Conservation (phyloP, 2,329 filamentous ascomycete genomes). For the Fusarium subglutinans region DNA sequence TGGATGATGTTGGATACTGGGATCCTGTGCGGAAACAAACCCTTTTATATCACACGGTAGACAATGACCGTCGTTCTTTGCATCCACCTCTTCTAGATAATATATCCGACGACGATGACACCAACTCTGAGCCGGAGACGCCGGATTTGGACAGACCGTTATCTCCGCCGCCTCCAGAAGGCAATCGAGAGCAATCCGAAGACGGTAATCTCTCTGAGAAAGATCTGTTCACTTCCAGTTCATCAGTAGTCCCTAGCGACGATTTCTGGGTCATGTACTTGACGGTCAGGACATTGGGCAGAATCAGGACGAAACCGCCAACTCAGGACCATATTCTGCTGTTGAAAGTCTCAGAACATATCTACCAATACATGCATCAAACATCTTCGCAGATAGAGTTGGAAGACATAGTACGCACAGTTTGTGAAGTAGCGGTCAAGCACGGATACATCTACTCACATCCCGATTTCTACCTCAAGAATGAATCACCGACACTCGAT, state of each 20-base stretch:
- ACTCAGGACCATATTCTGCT: neutral
- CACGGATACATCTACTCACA: neutral
- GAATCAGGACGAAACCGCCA: neutral
- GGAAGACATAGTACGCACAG: neutral
- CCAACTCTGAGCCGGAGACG: neutral
- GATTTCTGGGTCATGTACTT: neutral
- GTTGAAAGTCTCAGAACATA: neutral
- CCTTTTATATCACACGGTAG: neutral
- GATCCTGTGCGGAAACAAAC: neutral
- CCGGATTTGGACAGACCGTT: neutral
- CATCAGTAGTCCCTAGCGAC: neutral
- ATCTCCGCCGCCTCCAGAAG: neutral
- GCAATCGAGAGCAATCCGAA: neutral
- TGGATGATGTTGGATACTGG: neutral
- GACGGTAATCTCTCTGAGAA: rapidly evolving
- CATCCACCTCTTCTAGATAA: neutral
- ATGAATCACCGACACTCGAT: rapidly evolving
- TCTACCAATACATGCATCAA: neutral
- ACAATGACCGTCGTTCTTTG: neutral
- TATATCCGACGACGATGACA: neutral
- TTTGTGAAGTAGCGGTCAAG: neutral
- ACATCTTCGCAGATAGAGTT: neutral
- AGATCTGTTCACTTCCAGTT: neutral
- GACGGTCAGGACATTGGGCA: neutral
- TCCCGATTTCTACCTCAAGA: neutral